A percentile compares a stretch with the other conserved stretches of the same genome.
These are phyloP conservation scores for Amanita brunnescens DNA, from an alignment of 768 basidiomycete species.

Conservation along the genomic window DNA sequence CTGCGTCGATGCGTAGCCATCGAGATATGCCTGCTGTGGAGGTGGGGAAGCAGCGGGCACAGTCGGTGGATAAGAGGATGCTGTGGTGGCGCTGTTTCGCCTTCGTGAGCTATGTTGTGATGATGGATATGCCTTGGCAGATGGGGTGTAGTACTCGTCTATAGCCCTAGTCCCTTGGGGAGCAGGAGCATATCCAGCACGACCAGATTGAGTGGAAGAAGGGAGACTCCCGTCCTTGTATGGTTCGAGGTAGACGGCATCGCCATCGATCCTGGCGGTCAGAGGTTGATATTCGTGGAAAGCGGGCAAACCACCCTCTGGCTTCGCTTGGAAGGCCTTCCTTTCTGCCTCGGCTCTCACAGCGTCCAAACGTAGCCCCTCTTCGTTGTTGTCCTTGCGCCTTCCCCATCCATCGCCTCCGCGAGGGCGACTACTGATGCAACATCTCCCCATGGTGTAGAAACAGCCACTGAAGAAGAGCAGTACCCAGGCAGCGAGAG, in stretches of 20 bases:
- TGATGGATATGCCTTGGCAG: slow-evolving; percentile 14
- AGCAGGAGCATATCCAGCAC: slow-evolving; percentile 55
- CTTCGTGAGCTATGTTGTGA: slow-evolving; percentile 11
- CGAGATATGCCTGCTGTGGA: slow-evolving; percentile 9
- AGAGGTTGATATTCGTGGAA: slow-evolving; percentile 73
- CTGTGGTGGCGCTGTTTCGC: slow-evolving; percentile 16
- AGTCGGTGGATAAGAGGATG: slow-evolving; percentile 8
- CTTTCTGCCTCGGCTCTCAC: slow-evolving; percentile 83
- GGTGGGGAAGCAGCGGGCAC: slow-evolving; percentile 21
- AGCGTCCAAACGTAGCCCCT: slow-evolving; percentile 72
- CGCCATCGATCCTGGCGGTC: slow-evolving; percentile 47
- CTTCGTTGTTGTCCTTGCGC: slow-evolving; percentile 33
- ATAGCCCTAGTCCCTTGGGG: slow-evolving; percentile 59
- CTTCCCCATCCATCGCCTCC: slow-evolving; percentile 16
- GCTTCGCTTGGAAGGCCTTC: slow-evolving; percentile 51
- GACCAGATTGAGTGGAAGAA: slow-evolving; percentile 23
- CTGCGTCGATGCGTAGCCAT: slow-evolving; percentile 22
- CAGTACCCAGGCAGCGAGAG: slow-evolving; percentile 76
- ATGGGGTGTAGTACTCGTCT: slow-evolving; percentile 60
- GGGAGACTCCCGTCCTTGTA: slow-evolving; percentile 19
- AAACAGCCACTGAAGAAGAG: slow-evolving; percentile 90
- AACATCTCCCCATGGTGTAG: slow-evolving; percentile 79
- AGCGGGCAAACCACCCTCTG: slow-evolving; percentile 64
- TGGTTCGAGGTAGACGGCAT: slow-evolving; percentile 44
- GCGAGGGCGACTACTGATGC: slow-evolving; percentile 44